Percentiles rank a stretch among this genome's conserved stretches.
Evolutionary conservation across 2,329 filamentous ascomycete species (phyloP).

Genomic region (Botrytis byssoidea): DNA sequence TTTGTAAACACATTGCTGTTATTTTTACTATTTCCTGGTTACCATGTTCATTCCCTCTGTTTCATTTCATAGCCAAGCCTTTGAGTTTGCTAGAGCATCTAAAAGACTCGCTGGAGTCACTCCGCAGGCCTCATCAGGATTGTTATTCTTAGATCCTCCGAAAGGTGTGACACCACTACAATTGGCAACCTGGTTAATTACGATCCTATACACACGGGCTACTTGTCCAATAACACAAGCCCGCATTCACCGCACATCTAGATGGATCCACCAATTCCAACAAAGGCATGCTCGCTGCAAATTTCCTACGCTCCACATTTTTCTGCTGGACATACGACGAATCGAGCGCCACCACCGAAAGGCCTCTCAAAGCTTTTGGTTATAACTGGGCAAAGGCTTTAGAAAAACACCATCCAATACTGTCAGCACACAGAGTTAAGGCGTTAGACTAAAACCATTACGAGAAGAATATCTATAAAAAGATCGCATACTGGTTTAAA

Average conservation of each 20-base stretch:
- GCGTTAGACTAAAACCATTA: no score
- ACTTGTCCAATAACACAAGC: not conserved
- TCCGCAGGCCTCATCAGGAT: not conserved
- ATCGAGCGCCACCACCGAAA: no score
- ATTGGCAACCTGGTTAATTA: not conserved
- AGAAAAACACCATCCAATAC: no score
- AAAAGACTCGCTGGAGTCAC: not conserved
- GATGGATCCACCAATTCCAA: not conserved
- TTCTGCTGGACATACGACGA: not conserved
- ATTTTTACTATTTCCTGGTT: not conserved
- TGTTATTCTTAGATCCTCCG: not conserved
- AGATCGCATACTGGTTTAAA: no score
- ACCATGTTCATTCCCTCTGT: no score
- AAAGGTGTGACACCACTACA: not conserved
- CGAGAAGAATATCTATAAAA: no score
- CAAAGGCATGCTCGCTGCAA: not conserved
- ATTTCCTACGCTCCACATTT: not conserved
- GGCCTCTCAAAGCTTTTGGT: no score
- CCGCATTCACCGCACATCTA: not conserved
- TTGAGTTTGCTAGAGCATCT: not conserved
- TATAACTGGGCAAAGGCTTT: no score
- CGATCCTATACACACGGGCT: not conserved
- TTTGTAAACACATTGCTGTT: no score
- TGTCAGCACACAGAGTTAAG: no score
- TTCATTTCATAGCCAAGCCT: not conserved